These are phyloP conservation scores for Neurospora tetraspora DNA, from an alignment of 495 filamentous ascomycete species.

Conservation along the genomic window DNA sequence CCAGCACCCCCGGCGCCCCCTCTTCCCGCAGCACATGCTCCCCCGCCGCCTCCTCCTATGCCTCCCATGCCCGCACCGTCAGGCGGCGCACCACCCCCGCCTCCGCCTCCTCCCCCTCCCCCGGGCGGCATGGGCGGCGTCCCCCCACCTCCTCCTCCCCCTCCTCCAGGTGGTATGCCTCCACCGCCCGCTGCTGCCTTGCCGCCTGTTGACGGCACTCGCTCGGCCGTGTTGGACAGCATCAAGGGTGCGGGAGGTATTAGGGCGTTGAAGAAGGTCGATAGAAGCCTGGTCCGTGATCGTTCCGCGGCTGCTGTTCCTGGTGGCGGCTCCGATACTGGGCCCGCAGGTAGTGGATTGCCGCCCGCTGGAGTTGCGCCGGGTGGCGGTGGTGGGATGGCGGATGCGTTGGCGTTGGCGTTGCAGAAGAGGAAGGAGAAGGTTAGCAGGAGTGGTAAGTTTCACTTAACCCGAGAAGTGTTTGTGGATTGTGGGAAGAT, in stretches of 20 bases:
- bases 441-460: slow-evolving; percentile 85
- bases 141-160: slow-evolving; percentile 43
- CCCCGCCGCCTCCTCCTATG: slow-evolving; percentile 29
- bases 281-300: slow-evolving; percentile 64
- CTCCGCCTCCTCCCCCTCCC: slow-evolving; percentile 32
- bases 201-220: slow-evolving; percentile 39
- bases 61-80: slow-evolving; percentile 25
- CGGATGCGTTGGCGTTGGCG: slow-evolving; percentile 69
- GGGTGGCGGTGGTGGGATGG: slow-evolving; percentile 51
- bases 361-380: slow-evolving; percentile 40
- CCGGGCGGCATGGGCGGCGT: slow-evolving; percentile 21
- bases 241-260: slow-evolving; percentile 73
- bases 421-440: slow-evolving; percentile 75
- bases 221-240: slow-evolving; percentile 64
- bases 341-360: slow-evolving; percentile 45
- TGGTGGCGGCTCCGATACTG: slow-evolving; percentile 41
- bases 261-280: slow-evolving; percentile 70
- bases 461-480: not conserved
- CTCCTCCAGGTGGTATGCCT: slow-evolving; percentile 38
- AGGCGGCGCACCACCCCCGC: slow-evolving; percentile 20
- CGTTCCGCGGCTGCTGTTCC: slow-evolving; percentile 59
- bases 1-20: slow-evolving; percentile 25
- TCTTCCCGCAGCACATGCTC: slow-evolving; percentile 18
- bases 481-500: slow-evolving; percentile 4
- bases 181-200: slow-evolving; percentile 44